Evolutionary conservation across 495 filamentous ascomycete genomes (phyloP), one percentile per base, ranked within the genome.

Genomic region (Penicillium manginii): DNA sequence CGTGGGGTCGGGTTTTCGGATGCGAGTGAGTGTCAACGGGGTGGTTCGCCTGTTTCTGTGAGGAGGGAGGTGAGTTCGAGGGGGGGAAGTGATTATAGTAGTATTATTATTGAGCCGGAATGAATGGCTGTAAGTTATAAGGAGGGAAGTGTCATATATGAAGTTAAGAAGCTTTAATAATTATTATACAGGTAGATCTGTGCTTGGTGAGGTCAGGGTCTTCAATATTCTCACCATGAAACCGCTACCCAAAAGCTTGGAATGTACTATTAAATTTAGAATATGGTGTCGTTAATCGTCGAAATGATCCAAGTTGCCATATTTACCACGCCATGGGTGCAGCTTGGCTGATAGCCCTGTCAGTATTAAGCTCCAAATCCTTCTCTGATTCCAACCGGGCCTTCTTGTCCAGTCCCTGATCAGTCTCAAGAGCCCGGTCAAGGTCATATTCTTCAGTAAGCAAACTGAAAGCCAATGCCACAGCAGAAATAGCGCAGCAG

Each of bases 381-480:
- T 65, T 67, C 52, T 65, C 61, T 1, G 40, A 7, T n/a, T 17
- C 40, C 40, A 43, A 50, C 0, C 14, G 9, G 21, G 47, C 40
- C 5, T 57, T 26, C 4, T 61, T 55, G 2, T 51, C 65, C 21
- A 70, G 65, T 10, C 67, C 67, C 33, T 70, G 67, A 2, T 57
- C 49, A 0, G 67, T 61, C 14, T 66, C 68, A 70, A 86, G 69
- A 31, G 76, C 81, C 47, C 76, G 73, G 69, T 84, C 77, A 49
- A 85, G 63, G 60, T 81, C 84, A 67, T 85, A 78, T 9, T 78
- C 77, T 67, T 82, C 65, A 12, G 80, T 84, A 19, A 72, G 74
- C 3, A 82, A 55, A 65, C 82, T 86, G 18, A 77, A 50, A 35
- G 81, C 14, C 60, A 83, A 55, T 0, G 78, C 84, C 1, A 83